Evolutionary conservation across 768 basidiomycete genomes (phyloP).

Genomic region (Austroboletus festivus): DNA sequence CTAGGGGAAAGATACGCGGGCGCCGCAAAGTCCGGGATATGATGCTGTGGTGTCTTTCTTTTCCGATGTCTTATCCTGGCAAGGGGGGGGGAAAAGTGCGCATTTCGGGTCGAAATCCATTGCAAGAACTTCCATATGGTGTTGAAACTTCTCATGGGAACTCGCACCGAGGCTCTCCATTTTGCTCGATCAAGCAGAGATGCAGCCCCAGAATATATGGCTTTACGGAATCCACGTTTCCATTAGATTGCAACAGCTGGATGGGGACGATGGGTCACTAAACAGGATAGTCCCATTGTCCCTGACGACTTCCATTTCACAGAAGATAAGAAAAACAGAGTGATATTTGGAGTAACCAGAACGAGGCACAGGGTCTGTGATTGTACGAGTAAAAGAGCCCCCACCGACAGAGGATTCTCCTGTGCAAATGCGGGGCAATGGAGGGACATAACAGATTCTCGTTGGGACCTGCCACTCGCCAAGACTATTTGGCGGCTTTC

Average conservation of each 20-base stretch:
- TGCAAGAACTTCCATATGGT: slow-evolving; percentile 8
- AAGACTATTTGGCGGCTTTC: slow-evolving; percentile 37
- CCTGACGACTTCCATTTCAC: not conserved
- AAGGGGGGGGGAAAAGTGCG: too few species aligned
- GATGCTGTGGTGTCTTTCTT: slow-evolving; percentile 3
- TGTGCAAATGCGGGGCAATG: not conserved
- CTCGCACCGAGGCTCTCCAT: not conserved
- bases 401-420: slow-evolving; percentile 15
- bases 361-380: slow-evolving; percentile 6
- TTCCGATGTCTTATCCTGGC: not conserved
- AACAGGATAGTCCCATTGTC: slow-evolving; percentile 7
- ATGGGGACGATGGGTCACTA: slow-evolving; percentile 16
- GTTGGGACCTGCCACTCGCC: slow-evolving; percentile 17
- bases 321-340: not conserved
- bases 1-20: not conserved
- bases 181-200: slow-evolving; percentile 15
- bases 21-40: slow-evolving; percentile 31
- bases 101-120: too few species aligned
- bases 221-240: slow-evolving; percentile 18
- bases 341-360: slow-evolving; percentile 18
- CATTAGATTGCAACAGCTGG: slow-evolving; percentile 18
- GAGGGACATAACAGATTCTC: slow-evolving; percentile 13
- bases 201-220: not conserved
- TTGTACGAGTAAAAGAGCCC: slow-evolving; percentile 8
- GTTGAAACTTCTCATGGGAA: slow-evolving; percentile 5